A percentile compares a stretch with the other conserved stretches of the same genome.
phyloP scores from a whole-genome alignment of 2,329 filamentous ascomycete genomes.

The Penicillium sp. region DNA sequence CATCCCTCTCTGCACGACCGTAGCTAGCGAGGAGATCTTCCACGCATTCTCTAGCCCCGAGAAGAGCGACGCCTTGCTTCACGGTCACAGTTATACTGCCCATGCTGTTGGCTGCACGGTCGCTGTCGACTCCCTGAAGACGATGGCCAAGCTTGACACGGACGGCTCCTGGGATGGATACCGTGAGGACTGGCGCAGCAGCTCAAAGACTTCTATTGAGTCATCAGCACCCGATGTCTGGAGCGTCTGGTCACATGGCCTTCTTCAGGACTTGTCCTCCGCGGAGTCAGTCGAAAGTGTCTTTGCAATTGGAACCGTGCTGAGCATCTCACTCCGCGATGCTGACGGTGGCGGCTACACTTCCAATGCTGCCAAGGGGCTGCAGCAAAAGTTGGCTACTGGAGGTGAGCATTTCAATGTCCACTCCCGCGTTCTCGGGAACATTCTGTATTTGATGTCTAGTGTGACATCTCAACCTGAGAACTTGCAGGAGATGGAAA shows the following conservation, averaged over 20 bases:
- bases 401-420: conserved; percentile 47
- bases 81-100: conserved; percentile 86
- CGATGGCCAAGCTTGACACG: conserved; percentile 61
- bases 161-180: conserved; percentile 60
- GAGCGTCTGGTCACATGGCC: conserved; percentile 69
- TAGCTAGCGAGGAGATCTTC: conserved; percentile 75
- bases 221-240: conserved; percentile 48
- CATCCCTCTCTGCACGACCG: conserved; percentile 73
- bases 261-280: conserved; percentile 63
- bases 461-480: conserved; percentile 53
- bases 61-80: conserved; percentile 77
- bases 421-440: conserved; percentile 62
- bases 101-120: conserved; percentile 81
- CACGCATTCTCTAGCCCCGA: conserved; percentile 68
- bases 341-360: conserved; percentile 55
- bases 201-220: neutral
- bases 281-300: conserved; percentile 61
- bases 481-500: conserved; percentile 45
- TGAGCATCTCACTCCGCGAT: conserved; percentile 65
- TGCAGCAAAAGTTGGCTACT: conserved; percentile 54
- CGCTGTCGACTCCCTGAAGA: conserved; percentile 65
- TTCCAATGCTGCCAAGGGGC: conserved; percentile 55
- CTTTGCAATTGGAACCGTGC: conserved; percentile 73
- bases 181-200: conserved; percentile 51
- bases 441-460: conserved; percentile 64